Evolutionary conservation across 192 early-diverging fungal genomes (phyloP).

Genomic region (Bifiguratus adelaidae): DNA sequence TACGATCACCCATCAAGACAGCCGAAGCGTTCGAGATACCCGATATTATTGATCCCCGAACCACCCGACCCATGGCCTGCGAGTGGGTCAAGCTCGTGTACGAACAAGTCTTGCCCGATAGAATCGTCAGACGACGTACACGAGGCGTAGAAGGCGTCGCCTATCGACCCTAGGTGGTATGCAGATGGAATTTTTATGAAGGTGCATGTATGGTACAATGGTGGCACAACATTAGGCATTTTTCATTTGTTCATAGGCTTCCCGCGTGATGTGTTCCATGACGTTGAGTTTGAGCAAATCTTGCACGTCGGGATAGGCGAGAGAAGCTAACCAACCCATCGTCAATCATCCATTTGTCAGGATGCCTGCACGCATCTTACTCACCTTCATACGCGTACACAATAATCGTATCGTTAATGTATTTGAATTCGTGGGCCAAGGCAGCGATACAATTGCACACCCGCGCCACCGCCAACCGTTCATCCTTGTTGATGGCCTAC

Average conservation of each 20-base stretch:
- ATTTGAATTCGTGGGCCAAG: slow-evolving; percentile 64
- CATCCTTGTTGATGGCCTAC: slow-evolving; percentile 53
- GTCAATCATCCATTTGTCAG: too few species aligned
- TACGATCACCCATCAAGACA: slow-evolving; percentile 17
- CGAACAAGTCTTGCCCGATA: slow-evolving; percentile 15
- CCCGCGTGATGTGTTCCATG: slow-evolving; percentile 16
- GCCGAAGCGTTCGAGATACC: slow-evolving; percentile 22
- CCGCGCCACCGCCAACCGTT: slow-evolving; percentile 79
- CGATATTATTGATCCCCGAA: slow-evolving; percentile 23
- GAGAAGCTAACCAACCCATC: slow-evolving; percentile 25
- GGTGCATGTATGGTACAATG: too few species aligned
- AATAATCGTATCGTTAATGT: slow-evolving; percentile 85
- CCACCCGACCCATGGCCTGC: slow-evolving; percentile 16
- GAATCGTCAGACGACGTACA: slow-evolving; percentile 1
- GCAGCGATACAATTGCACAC: slow-evolving; percentile 80
- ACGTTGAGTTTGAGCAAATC: slow-evolving; percentile 18
- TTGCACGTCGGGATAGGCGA: slow-evolving; percentile 12
- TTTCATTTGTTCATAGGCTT: too few species aligned
- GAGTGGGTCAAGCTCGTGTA: slow-evolving; percentile 22
- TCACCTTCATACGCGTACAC: slow-evolving; percentile 81
- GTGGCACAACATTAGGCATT: too few species aligned
- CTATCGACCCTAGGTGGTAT: too few species aligned
- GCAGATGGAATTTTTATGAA: too few species aligned
- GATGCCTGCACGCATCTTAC: too few species aligned
- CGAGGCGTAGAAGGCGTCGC: not conserved